These are phyloP conservation scores for Gymnopilus dilepis DNA, from an alignment of 768 basidiomycete genomes.

Conservation along the genomic window DNA sequence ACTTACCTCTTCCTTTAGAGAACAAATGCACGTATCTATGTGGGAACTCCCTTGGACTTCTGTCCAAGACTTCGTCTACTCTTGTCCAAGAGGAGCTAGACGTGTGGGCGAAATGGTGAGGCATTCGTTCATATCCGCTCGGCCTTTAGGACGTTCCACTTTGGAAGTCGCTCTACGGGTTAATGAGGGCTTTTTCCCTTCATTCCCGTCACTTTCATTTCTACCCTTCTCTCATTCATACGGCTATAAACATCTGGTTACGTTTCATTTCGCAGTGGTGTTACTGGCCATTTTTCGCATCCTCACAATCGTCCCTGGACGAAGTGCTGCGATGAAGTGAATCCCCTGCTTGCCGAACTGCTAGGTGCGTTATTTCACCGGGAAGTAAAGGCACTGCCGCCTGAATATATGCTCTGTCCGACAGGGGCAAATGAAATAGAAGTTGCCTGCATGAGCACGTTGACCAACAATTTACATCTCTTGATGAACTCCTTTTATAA, in stretches of 20 bases:
- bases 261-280: constrained; percentile 58
- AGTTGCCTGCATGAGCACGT: constrained; percentile 93
- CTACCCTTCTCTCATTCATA: constrained; percentile 23
- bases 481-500: constrained; percentile 95
- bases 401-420: constrained; percentile 28
- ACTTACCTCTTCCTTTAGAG: constrained; percentile 40
- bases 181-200: constrained; percentile 13
- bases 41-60: constrained; percentile 92
- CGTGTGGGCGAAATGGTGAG: constrained; percentile 80
- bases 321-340: constrained; percentile 72
- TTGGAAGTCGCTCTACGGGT: constrained; percentile 8
- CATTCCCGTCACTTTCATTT: constrained; percentile 11
- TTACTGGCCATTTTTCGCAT: constrained; percentile 89
- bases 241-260: constrained; percentile 19
- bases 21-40: constrained; percentile 82
- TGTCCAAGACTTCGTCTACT: constrained; percentile 73
- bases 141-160: constrained; percentile 2
- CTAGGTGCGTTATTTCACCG: constrained; percentile 62
- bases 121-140: constrained; percentile 15
- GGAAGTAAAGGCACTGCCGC: constrained; percentile 9
- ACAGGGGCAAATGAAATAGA: constrained; percentile 86
- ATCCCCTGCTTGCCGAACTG: constrained; percentile 77
- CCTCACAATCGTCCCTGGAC: constrained; percentile 88
- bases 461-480: constrained; percentile 95
- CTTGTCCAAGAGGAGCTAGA: constrained; percentile 83